phyloP scores from a whole-genome alignment of 2,329 filamentous ascomycete species.

The Sordariomycetes sp. region DNA sequence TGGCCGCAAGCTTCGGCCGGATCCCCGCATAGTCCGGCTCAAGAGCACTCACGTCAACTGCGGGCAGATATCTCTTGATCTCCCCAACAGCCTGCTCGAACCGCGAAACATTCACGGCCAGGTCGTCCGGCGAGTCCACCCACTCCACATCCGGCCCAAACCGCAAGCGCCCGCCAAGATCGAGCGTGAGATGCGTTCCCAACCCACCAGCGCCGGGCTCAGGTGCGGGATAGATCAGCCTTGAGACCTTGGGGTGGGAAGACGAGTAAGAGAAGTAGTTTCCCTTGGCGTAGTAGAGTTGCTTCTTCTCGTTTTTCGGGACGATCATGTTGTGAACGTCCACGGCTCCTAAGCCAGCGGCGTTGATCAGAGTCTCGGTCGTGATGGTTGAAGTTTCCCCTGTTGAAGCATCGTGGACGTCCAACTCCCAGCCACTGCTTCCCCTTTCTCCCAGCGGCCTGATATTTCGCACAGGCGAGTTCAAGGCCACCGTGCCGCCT shows the following conservation, averaged over 20 bases:
- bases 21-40: conserved; percentile 85
- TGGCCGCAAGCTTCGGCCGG: conserved; percentile 66
- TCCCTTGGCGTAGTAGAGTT: conserved; percentile 80
- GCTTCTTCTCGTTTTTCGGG: conserved; percentile 42
- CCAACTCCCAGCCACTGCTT: conserved; percentile 52
- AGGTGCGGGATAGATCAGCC: conserved; percentile 82
- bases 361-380: conserved; percentile 71
- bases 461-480: conserved; percentile 55
- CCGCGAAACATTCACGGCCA: conserved; percentile 56
- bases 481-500: conserved; percentile 66
- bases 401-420: conserved; percentile 34
- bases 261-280: conserved; percentile 83
- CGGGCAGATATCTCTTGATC: conserved; percentile 72
- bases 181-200: conserved; percentile 88
- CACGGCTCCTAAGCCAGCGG: conserved; percentile 72
- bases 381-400: conserved; percentile 53
- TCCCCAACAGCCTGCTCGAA: conserved; percentile 60
- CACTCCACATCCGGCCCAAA: conserved; percentile 97
- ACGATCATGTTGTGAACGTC: conserved; percentile 75
- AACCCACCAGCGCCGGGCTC: conserved; percentile 74
- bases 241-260: conserved; percentile 52
- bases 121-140: conserved; percentile 62
- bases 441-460: conserved; percentile 38
- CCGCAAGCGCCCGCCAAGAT: conserved; percentile 72
- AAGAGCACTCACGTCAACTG: conserved; percentile 56